Base-by-base conservation (phyloP, 306 rosid species). In the Dryas drummondii region DNA sequence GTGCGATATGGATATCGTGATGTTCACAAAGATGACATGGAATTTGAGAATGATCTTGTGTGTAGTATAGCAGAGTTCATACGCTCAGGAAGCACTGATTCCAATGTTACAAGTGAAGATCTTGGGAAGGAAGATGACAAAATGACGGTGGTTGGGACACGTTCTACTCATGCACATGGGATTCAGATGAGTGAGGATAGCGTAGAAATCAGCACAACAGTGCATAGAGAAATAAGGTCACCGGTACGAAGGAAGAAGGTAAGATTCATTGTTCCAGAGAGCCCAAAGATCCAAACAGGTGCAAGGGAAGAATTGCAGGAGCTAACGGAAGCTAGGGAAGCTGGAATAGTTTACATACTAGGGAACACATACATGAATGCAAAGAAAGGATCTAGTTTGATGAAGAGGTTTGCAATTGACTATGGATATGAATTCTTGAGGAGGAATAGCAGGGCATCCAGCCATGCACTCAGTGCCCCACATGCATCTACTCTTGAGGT, bases 1-100 rank as follows among this genome's bases (percentile, higher is more conserved):
- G 98, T 91, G 22, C 86, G 97, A 40, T 94, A 94, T 53, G 98
- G 98, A 32, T 94, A 94, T 76, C 88, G 91, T 1, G 96, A 94
- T 13, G 51, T 94, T 63, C 98, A 91, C 79, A 84, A 83, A 78
- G 97, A 94, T 42, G 98, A 91, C 11, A 4, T 94, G 1, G 90
- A 88, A 79, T 94, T 94, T 57, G 98, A 94, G 84, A 90, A 85
- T 1, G 97, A 94, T 79, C 96, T 94, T n/a, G 74, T 94, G 26
- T 85, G 87, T 64, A 86, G 98, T 77, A 87, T 94, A 76, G 97
- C 97, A 12, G 96, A 91, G 85, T 94, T 91, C 88, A 89, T 94
- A 47, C 87, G 88, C 51, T 76, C 85, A 0, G 87, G 82, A 58
- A 80, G 73, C 67, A 1, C 74, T 1, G 88, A 44, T 59, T 5